A percentile compares a stretch with the other conserved stretches of the same genome.
Conservation (phyloP, 140 eudicot genomes). For the Senecio squalidus region DNA sequence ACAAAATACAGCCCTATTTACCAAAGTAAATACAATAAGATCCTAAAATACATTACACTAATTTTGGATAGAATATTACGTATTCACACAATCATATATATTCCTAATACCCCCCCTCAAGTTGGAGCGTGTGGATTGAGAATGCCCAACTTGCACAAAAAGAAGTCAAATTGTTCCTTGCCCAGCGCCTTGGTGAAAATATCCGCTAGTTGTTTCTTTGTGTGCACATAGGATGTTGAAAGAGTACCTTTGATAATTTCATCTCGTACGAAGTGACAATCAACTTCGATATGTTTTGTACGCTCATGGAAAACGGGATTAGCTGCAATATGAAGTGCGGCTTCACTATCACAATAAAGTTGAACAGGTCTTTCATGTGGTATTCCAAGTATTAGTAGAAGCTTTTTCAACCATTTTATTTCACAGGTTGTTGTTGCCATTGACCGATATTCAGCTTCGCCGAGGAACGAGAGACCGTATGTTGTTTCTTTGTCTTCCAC, state of each 20-base stretch:
- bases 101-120: background rate
- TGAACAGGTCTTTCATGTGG: background rate
- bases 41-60: too few relatives aligned
- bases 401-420: background rate
- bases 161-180: background rate
- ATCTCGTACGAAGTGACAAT: background rate
- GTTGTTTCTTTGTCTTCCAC: background rate
- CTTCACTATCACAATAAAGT: background rate
- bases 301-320: background rate
- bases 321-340: background rate
- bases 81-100: too few relatives aligned
- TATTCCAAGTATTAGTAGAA: too few relatives aligned
- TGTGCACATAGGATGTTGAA: background rate
- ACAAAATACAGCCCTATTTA: too few relatives aligned
- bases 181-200: background rate
- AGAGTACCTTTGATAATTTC: background rate
- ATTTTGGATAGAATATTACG: too few relatives aligned
- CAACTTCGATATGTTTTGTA: constrained; percentile 1
- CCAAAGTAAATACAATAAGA: too few relatives aligned
- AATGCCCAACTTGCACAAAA: background rate
- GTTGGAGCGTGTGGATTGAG: background rate
- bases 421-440: background rate
- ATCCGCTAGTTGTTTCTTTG: background rate
- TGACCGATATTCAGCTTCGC: background rate
- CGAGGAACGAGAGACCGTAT: background rate